Conservation (phyloP, 2,329 filamentous ascomycete genomes). For the Colletotrichum spaethianum region DNA sequence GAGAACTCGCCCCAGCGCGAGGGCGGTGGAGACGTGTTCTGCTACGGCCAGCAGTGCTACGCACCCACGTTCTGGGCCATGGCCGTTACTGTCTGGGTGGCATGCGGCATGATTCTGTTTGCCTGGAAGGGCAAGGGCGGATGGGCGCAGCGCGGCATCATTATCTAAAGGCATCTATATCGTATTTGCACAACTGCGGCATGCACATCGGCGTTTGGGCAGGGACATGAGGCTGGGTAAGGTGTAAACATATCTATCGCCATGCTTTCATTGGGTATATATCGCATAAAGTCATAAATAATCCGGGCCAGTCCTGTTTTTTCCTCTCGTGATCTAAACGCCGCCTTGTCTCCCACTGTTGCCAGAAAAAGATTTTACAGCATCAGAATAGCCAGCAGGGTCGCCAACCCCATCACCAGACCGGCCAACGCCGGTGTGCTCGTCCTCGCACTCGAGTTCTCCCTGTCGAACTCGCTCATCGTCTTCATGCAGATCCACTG, state of each 20-base stretch:
- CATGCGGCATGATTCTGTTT: conserved; percentile 78
- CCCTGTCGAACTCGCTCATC: conserved; percentile 32
- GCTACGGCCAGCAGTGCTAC: conserved; percentile 88
- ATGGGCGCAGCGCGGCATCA: conserved; percentile 83
- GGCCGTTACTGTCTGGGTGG: conserved; percentile 83
- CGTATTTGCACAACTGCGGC: neutral
- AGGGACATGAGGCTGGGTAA: neutral
- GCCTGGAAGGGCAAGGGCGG: conserved; percentile 86
- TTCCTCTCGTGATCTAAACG: conserved; percentile 10
- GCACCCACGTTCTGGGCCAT: conserved; percentile 88
- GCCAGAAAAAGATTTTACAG: conserved; percentile 15
- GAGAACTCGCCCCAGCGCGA: conserved; percentile 54
- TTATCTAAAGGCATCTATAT: conserved; percentile 59
- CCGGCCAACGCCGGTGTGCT: conserved; percentile 5
- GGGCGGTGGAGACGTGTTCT: conserved; percentile 71
- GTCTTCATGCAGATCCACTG: conserved; percentile 42
- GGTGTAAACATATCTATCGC: conserved; percentile 26
- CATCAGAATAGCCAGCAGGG: conserved; percentile 25
- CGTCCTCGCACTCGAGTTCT: conserved; percentile 16
- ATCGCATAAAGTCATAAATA: conserved; percentile 37
- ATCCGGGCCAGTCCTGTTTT: conserved; percentile 36
- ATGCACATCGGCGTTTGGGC: conserved; percentile 31
- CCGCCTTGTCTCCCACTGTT: too few species aligned
- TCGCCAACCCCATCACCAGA: conserved; percentile 3
- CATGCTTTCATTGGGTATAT: conserved; percentile 38